These are phyloP conservation scores for Ricinus communis DNA, from an alignment of 345 rosid genomes.

Conservation along the genomic window DNA sequence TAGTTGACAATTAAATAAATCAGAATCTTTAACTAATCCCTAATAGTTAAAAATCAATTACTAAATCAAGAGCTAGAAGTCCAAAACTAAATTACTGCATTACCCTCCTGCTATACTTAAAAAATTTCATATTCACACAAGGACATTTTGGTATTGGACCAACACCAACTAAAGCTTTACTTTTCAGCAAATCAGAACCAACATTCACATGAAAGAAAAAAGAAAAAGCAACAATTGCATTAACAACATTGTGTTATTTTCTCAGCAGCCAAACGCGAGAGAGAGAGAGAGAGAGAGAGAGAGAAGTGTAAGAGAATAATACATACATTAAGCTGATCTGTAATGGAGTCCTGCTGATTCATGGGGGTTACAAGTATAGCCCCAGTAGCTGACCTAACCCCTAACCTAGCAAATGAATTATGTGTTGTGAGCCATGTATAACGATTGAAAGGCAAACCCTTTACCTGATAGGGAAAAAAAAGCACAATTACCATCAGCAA, in stretches of 20 bases:
- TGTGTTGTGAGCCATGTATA: conserved; percentile 61
- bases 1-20: conserved; percentile 4
- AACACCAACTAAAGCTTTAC: conserved; percentile 2
- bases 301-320: no score
- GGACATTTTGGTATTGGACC: background rate
- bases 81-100: background rate
- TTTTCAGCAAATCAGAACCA: conserved; percentile 11
- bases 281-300: background rate
- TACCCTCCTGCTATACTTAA: background rate
- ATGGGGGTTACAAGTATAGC: conserved; percentile 20
- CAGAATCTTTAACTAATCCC: conserved; percentile 1
- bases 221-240: conserved; percentile 8
- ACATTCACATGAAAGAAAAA: background rate
- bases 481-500: background rate
- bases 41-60: background rate
- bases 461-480: conserved; percentile 5
- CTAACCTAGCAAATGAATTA: conserved; percentile 52
- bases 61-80: background rate
- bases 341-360: conserved; percentile 40
- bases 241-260: background rate
- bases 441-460: conserved; percentile 49
- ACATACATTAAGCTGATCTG: conserved; percentile 32
- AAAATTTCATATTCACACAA: background rate
- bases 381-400: conserved; percentile 29
- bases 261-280: background rate